phyloP scores from a whole-genome alignment of 2,329 filamentous ascomycete genomes.

The Pyricularia pennisetigena region DNA sequence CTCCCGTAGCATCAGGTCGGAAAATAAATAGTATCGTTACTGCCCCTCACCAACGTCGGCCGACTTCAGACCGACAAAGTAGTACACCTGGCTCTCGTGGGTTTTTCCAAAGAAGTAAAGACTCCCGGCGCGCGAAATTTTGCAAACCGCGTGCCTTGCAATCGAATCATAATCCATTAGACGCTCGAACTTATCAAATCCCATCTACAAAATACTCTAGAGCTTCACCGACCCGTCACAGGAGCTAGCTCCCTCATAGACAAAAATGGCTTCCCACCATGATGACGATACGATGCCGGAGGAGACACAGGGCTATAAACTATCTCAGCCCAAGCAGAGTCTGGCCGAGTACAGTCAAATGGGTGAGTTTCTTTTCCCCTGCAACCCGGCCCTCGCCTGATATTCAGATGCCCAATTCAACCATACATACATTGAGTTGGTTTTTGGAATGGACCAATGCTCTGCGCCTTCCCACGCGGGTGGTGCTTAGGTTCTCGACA shows the following conservation, averaged over 20 bases:
- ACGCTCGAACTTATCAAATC: background rate
- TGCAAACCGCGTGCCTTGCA: background rate
- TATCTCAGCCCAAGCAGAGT: constrained; percentile 93
- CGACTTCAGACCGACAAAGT: background rate
- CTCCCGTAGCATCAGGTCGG: background rate
- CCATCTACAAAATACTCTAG: background rate
- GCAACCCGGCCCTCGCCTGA: background rate
- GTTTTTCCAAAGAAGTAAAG: background rate
- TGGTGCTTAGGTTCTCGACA: background rate
- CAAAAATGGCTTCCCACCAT: constrained; percentile 56
- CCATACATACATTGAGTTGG: background rate
- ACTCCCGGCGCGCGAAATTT: background rate
- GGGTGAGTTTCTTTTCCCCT: constrained; percentile 48
- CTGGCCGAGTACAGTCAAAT: constrained; percentile 90
- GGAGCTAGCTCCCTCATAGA: background rate
- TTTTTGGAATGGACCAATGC: background rate
- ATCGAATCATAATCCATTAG: background rate
- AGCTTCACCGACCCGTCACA: background rate
- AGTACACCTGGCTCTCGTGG: background rate
- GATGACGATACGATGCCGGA: constrained; percentile 80
- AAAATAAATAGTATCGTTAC: constrained; percentile 1
- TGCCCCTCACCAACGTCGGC: background rate
- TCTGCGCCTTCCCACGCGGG: background rate
- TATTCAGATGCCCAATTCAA: background rate
- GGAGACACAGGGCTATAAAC: constrained; percentile 92